Conservation (phyloP, 306 rosid genomes). For the Delonix regia region DNA sequence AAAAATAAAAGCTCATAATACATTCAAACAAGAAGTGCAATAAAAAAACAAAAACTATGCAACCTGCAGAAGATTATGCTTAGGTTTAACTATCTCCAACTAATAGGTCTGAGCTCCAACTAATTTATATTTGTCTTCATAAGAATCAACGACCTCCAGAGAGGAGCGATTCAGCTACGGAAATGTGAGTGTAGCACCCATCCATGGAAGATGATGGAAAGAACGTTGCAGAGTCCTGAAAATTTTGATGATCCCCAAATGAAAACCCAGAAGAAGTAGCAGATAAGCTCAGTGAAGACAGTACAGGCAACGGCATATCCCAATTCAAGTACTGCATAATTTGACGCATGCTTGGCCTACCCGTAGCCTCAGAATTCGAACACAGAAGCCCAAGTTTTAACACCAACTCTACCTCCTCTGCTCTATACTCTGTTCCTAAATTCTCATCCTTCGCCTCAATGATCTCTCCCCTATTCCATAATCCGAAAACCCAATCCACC, state of each 20-base stretch:
- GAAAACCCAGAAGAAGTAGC: not conserved
- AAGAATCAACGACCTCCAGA: constrained; percentile 51
- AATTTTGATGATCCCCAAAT: not conserved
- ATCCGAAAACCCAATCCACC: constrained; percentile 57
- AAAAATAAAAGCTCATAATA: too few species aligned
- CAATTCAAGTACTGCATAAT: not conserved
- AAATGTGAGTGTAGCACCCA: constrained; percentile 28
- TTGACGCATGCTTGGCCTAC: not conserved
- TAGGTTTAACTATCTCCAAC: too few species aligned
- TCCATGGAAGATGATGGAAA: constrained; percentile 33
- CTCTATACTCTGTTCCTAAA: not conserved
- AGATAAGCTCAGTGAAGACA: too few species aligned
- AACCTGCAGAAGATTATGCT: too few species aligned
- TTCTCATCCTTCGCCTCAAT: constrained; percentile 47
- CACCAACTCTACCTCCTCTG: not conserved
- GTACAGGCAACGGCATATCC: too few species aligned
- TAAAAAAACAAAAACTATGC: too few species aligned
- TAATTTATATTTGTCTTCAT: too few species aligned
- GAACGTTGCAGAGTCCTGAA: constrained; percentile 40
- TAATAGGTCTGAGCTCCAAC: too few species aligned
- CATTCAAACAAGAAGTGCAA: too few species aligned
- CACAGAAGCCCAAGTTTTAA: not conserved
- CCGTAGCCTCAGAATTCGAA: not conserved
- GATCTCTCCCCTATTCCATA: constrained; percentile 50
- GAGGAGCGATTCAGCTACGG: constrained; percentile 48